Percentiles rank a stretch among this genome's conserved stretches.
phyloP scores from a whole-genome alignment of 495 filamentous ascomycete genomes.

The Neurospora tetrasperma region DNA sequence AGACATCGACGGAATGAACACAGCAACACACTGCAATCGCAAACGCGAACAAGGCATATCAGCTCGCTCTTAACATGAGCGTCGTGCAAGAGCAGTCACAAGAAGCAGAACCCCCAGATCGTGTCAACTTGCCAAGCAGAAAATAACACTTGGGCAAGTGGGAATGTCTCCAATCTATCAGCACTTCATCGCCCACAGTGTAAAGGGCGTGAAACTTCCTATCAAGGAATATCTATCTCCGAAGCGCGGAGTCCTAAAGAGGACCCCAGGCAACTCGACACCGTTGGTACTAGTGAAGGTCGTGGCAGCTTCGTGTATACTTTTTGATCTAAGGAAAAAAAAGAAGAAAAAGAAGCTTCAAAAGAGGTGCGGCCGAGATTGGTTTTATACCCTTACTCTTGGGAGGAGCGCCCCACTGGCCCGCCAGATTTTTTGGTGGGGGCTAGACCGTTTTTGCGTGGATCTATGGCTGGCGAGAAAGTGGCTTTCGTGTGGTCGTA shows the following conservation, averaged over 20 bases:
- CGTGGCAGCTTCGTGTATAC: slow-evolving; percentile 42
- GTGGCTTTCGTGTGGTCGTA: background rate
- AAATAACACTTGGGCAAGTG: background rate
- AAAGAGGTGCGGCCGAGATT: background rate
- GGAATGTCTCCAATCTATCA: slow-evolving; percentile 34
- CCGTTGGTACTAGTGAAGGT: slow-evolving; percentile 40
- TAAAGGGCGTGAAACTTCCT: slow-evolving; percentile 40
- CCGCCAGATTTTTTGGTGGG: background rate
- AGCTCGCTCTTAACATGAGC: background rate
- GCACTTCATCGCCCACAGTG: slow-evolving; percentile 35
- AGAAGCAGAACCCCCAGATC: background rate
- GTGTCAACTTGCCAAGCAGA: background rate
- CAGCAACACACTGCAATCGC: slow-evolving; percentile 4
- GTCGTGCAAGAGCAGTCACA: background rate
- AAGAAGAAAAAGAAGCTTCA: slow-evolving; percentile 11
- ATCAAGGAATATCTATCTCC: slow-evolving; percentile 41
- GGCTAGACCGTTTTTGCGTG: background rate
- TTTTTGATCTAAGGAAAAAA: slow-evolving; percentile 43
- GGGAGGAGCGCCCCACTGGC: background rate
- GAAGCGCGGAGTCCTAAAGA: slow-evolving; percentile 30
- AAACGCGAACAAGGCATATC: background rate
- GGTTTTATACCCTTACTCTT: slow-evolving; percentile 1
- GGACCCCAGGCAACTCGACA: slow-evolving; percentile 40
- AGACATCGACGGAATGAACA: slow-evolving; percentile 1
- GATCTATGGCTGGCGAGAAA: background rate